Evolutionary conservation across 495 filamentous ascomycete species (phyloP), one percentile per base, ranked within the genome.

Genomic region (Xylaria telfairii): DNA sequence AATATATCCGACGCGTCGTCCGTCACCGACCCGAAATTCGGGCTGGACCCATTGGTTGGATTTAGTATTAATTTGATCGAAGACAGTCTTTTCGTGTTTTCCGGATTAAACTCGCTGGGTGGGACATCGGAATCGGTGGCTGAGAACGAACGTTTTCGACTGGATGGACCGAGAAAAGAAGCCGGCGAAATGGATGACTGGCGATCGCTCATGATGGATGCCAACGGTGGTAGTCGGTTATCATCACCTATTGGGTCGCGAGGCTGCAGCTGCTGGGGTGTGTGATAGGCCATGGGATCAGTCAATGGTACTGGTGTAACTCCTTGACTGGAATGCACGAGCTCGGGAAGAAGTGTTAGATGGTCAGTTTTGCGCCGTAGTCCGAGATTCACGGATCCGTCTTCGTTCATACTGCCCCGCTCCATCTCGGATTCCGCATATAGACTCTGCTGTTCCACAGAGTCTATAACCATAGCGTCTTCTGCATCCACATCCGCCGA

Each of bases 21-120:
- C 54, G 46, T 63, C 8, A 39, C 19, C 34, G 47, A 54, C 32
- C 67, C 69, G 63, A 64, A 69, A 41, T 67, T 53, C 1, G 72
- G 72, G 54, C 70, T 78, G 15, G 69, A 71, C 28, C 70, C 65
- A 24, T 73, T 74, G 10, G 83, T 71, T n/a, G 89, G 89, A 70
- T 95, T 95, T 34, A 96, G 81, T 54, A 96, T 92, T 3, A 92
- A 93, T 41, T 89, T 93, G 60, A 96, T 96, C 2, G 92, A 94
- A 60, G 90, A 91, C 1, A 94, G 80, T 4, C 93, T 88, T 62
- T 90, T 90, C 2, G 84, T 74, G 51, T 78, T 76, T 28, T 82
- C 81, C 26, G 76, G 74, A 26, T 69, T 74, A 37, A 71, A 72
- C 42, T 75, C 74, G 37, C 75, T 74, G 7, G 71, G 59, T 10